Percentiles rank a stretch among this genome's conserved stretches.
Evolutionary conservation across 805 yeast genomes (phyloP).

Genomic region (Cyberlindnera lachancei): DNA sequence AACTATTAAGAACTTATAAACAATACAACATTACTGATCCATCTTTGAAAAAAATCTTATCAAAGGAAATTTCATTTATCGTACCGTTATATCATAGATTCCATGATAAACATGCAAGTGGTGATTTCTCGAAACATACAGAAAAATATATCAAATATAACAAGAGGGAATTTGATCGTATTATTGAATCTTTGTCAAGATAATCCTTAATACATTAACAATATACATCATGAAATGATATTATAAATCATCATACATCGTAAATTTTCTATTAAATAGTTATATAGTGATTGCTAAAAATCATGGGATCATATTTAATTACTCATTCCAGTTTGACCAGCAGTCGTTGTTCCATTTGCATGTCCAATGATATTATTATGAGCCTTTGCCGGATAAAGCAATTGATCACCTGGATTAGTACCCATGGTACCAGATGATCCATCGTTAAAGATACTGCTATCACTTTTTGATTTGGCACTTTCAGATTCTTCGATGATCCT

Average conservation of each 20-base stretch:
- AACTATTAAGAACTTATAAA: conserved; percentile 58
- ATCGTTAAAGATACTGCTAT: conserved; percentile 6
- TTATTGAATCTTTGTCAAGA: conserved; percentile 26
- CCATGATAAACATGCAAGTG: conserved; percentile 63
- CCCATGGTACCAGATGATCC: no score
- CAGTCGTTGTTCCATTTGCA: no score
- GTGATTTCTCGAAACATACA: conserved; percentile 66
- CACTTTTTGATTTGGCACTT: conserved; percentile 9
- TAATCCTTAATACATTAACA: background rate
- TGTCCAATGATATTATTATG: no score
- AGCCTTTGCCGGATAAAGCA: no score
- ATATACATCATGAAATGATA: no score
- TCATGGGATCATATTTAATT: no score
- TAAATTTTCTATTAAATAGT: no score
- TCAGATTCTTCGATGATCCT: conserved; percentile 11
- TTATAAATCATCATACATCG: no score
- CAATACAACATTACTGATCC: conserved; percentile 60
- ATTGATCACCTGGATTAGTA: no score
- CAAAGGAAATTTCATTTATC: conserved; percentile 67
- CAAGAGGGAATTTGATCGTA: conserved; percentile 36
- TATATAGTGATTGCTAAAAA: no score
- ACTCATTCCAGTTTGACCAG: no score
- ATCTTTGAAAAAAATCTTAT: conserved; percentile 52
- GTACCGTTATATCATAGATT: conserved; percentile 81
- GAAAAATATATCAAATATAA: conserved; percentile 65